Percentiles rank a stretch among this genome's conserved stretches.
Conservation (phyloP, 139 green algal species). For the Picochlorum sp. region DNA sequence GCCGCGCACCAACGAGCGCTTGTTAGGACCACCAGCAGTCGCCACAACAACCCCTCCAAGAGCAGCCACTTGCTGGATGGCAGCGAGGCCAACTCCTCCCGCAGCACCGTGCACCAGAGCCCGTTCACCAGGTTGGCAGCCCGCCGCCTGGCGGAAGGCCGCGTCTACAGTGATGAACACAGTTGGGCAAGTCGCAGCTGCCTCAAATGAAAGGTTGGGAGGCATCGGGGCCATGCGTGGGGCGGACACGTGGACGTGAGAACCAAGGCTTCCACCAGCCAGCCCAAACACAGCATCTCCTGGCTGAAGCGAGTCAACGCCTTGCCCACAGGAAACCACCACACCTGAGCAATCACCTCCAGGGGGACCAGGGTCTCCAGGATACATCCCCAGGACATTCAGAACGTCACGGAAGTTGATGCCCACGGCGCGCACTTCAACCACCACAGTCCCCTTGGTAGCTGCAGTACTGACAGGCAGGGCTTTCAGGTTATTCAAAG, state of each 20-base stretch:
- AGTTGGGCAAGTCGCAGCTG: too few relatives aligned
- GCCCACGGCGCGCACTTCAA: slow-evolving; percentile 43
- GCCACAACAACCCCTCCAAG: too few relatives aligned
- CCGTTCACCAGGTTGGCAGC: too few relatives aligned
- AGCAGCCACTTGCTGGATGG: too few relatives aligned
- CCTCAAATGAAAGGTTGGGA: slow-evolving; percentile 26
- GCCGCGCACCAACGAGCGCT: slow-evolving; percentile 43
- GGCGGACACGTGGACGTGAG: slow-evolving; percentile 27
- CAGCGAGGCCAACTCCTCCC: too few relatives aligned
- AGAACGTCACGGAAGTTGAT: slow-evolving; percentile 59
- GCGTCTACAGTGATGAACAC: too few relatives aligned
- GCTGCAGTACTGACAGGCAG: slow-evolving; percentile 4
- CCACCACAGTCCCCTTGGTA: slow-evolving; percentile 21
- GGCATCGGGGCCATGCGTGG: slow-evolving; percentile 49
- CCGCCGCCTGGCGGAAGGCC: too few relatives aligned
- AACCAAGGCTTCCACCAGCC: slow-evolving; percentile 62
- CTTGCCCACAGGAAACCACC: slow-evolving; percentile 33
- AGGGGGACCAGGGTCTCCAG: slow-evolving; percentile 35
- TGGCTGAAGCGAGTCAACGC: slow-evolving; percentile 4
- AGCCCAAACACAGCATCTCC: slow-evolving; percentile 74
- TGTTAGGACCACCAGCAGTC: slow-evolving; percentile 33
- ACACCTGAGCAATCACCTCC: slow-evolving; percentile 52
- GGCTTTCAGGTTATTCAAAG: slow-evolving; percentile 46
- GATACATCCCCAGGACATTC: slow-evolving; percentile 61
- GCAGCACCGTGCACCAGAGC: too few relatives aligned